Percentiles rank a stretch among this genome's conserved stretches.
These are phyloP conservation scores for Solanum corneliomulleri DNA, from an alignment of 257 asterid species.

Conservation along the genomic window DNA sequence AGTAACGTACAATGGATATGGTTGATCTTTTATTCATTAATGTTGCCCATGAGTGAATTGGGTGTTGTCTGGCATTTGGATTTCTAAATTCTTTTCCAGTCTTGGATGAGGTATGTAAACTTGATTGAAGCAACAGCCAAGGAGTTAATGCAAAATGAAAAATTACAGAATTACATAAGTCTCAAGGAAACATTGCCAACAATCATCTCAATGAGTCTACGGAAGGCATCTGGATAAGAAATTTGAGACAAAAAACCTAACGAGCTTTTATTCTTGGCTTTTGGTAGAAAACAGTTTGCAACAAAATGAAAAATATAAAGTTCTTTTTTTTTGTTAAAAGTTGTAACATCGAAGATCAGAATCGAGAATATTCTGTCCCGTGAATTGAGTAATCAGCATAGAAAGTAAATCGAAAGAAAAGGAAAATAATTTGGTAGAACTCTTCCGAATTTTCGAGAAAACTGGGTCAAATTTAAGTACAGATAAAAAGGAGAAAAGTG, in stretches of 20 bases:
- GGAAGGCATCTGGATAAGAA: not conserved
- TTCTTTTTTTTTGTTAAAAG: not conserved
- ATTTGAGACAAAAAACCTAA: too few relatives aligned
- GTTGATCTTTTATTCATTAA: not conserved
- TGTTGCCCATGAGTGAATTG: not conserved
- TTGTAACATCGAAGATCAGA: not conserved
- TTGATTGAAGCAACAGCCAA: not conserved
- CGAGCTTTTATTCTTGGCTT: not conserved
- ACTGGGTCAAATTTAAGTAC: not conserved
- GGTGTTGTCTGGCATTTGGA: not conserved
- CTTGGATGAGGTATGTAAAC: not conserved
- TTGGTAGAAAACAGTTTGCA: not conserved
- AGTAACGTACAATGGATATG: not conserved
- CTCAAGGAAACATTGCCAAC: not conserved
- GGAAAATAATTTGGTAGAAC: not conserved
- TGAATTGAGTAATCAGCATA: not conserved
- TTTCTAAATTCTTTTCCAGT: not conserved
- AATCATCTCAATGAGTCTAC: not conserved
- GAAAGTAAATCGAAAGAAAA: not conserved
- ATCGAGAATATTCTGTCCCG: not conserved
- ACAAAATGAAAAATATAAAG: not conserved
- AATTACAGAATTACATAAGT: not conserved
- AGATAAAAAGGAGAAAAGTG: not conserved
- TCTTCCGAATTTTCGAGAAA: not conserved
- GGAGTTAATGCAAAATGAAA: not conserved